These are phyloP conservation scores for Juncus inflexus DNA, from an alignment of 176 grass and related monocot species.

Conservation along the genomic window DNA sequence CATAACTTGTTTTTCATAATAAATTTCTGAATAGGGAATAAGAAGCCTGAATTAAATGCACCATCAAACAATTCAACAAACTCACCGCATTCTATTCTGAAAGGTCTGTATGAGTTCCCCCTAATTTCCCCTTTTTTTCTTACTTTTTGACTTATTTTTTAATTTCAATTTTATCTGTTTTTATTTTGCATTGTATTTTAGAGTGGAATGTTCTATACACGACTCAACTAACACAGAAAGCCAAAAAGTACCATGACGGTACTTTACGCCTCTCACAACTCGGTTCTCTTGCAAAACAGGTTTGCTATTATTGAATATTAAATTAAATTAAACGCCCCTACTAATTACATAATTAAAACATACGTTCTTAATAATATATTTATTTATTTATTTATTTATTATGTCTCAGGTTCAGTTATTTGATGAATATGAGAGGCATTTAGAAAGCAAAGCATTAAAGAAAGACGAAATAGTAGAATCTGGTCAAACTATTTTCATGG, in stretches of 20 bases:
- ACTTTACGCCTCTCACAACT: slow-evolving; percentile 40
- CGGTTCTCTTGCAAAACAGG: slow-evolving; percentile 59
- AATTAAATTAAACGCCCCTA: too few relatives aligned
- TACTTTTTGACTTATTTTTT: not conserved
- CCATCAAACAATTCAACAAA: slow-evolving; percentile 4
- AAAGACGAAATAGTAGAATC: slow-evolving; percentile 41
- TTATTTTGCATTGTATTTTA: slow-evolving; percentile 2
- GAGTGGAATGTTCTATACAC: slow-evolving; percentile 82
- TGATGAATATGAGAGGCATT: slow-evolving; percentile 50
- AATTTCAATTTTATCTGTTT: not conserved
- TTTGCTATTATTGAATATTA: not conserved
- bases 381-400: too few relatives aligned
- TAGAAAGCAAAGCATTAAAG: slow-evolving; percentile 56
- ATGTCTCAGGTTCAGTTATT: slow-evolving; percentile 29
- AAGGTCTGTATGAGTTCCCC: slow-evolving; percentile 1
- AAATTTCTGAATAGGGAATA: not conserved
- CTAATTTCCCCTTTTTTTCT: not conserved
- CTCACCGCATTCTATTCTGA: not conserved
- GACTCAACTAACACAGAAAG: slow-evolving; percentile 68
- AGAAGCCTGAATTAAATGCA: not conserved
- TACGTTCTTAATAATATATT: too few relatives aligned
- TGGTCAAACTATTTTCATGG: slow-evolving; percentile 47
- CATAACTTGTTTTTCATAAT: not conserved
- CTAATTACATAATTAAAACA: too few relatives aligned
- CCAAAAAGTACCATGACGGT: slow-evolving; percentile 86